A percentile compares a stretch with the other conserved stretches of the same genome.
These are phyloP conservation scores for Trypanosoma platydactyli DNA, from an alignment of 208 protist species.

Conservation along the genomic window DNA sequence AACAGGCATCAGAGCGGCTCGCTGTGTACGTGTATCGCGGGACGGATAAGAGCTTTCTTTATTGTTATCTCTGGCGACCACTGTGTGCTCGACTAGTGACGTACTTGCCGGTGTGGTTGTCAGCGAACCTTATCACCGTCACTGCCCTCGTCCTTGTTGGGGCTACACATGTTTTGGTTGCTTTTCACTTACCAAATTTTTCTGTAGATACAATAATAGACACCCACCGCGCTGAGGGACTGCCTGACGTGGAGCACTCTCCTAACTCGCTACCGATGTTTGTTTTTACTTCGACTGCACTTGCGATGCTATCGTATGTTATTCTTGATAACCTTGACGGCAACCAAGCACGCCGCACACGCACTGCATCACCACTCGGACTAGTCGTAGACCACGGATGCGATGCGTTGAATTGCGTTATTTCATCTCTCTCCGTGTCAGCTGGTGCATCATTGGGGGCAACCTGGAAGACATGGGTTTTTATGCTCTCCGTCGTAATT, in stretches of 20 bases:
- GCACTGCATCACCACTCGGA: conserved; percentile 90
- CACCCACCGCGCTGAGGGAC: not conserved
- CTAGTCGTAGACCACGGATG: conserved; percentile 95
- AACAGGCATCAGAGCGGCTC: conserved; percentile 41
- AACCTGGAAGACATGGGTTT: conserved; percentile 67
- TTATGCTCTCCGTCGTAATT: conserved; percentile 50
- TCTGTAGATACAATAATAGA: conserved; percentile 29
- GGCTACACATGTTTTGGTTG: conserved; percentile 54
- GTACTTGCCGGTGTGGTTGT: conserved; percentile 71
- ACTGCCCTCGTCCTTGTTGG: conserved; percentile 67
- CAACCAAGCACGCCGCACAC: conserved; percentile 90
- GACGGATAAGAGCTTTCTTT: conserved; percentile 75
- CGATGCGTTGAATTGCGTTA: conserved; percentile 82
- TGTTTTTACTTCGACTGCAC: conserved; percentile 65
- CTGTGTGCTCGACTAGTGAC: conserved; percentile 45
- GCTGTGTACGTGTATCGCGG: conserved; percentile 66
- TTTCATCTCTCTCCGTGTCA: conserved; percentile 55
- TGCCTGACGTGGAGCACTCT: not conserved
- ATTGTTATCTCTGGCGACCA: conserved; percentile 70
- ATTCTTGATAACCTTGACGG: conserved; percentile 95
- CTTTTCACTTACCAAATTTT: conserved; percentile 73
- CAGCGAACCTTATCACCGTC: conserved; percentile 88
- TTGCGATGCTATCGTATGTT: conserved; percentile 75
- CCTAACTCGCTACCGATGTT: conserved; percentile 42
- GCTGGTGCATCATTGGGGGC: conserved; percentile 49